Percentiles rank a stretch among this genome's conserved stretches.
Evolutionary conservation across 805 yeast species (phyloP).

Genomic region (Priceomyces fermenticarens): DNA sequence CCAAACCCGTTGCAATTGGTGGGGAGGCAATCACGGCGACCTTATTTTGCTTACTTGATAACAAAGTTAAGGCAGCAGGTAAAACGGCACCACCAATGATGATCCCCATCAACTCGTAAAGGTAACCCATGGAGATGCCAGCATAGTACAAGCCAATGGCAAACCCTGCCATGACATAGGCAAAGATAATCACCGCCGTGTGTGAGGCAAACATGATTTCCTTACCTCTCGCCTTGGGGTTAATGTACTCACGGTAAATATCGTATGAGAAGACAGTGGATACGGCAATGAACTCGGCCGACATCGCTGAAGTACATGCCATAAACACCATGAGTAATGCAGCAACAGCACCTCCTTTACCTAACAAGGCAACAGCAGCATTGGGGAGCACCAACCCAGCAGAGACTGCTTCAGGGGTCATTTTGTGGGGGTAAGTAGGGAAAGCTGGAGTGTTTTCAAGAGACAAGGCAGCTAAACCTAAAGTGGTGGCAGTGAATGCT

Average conservation of each 20-base stretch:
- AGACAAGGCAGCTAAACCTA: conserved; percentile 83
- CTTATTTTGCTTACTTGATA: conserved; percentile 61
- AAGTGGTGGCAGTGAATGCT: conserved; percentile 72
- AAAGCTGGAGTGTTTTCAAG: conserved; percentile 66
- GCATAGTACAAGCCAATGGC: conserved; percentile 81
- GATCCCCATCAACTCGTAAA: conserved; percentile 86
- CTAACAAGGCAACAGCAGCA: conserved; percentile 81
- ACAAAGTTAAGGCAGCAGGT: conserved; percentile 66
- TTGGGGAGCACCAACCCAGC: conserved; percentile 80
- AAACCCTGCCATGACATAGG: conserved; percentile 73
- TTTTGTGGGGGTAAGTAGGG: conserved; percentile 73
- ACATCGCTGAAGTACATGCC: conserved; percentile 92
- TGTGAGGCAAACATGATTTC: conserved; percentile 69
- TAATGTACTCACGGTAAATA: conserved; percentile 74
- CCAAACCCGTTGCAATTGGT: conserved; percentile 68
- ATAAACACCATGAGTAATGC: conserved; percentile 75
- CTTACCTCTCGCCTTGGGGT: conserved; percentile 77
- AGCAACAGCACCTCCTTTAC: conserved; percentile 86
- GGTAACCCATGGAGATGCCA: conserved; percentile 80
- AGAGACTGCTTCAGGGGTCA: conserved; percentile 65
- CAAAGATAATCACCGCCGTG: conserved; percentile 53
- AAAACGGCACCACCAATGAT: conserved; percentile 84
- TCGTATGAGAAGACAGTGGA: conserved; percentile 85
- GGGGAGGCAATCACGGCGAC: conserved; percentile 77
- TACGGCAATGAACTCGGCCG: conserved; percentile 87